These are phyloP conservation scores for Annulohypoxylon bovei DNA, from an alignment of 495 filamentous ascomycete genomes.

Conservation along the genomic window DNA sequence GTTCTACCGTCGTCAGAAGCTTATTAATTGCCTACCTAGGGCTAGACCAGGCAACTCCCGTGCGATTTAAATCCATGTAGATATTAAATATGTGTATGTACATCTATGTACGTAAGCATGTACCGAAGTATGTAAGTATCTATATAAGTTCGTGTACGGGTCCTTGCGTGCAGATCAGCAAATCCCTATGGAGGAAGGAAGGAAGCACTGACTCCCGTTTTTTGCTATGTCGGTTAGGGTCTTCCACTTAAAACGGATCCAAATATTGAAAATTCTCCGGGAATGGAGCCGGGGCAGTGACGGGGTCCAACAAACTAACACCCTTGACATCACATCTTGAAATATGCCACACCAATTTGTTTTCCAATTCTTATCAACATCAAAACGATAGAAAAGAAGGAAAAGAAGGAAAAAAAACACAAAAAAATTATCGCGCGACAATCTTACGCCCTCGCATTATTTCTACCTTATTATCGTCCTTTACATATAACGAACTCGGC, in stretches of 20 bases:
- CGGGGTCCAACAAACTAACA: not conserved
- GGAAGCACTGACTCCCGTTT: conserved; percentile 32
- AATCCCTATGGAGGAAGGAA: not conserved
- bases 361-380: conserved; percentile 17
- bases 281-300: conserved; percentile 5
- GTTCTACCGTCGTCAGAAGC: not conserved
- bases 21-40: not conserved
- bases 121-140: not conserved
- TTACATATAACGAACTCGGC: not conserved
- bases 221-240: conserved; percentile 16
- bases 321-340: conserved; percentile 30
- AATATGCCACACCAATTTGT: conserved; percentile 39
- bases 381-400: not conserved
- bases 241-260: not conserved
- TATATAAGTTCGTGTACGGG: not conserved
- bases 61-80: not conserved
- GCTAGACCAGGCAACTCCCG: not conserved
- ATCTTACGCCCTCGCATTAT: conserved; percentile 3
- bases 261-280: conserved; percentile 24
- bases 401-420: not conserved
- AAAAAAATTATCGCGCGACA: conserved; percentile 13
- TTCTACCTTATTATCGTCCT: not conserved
- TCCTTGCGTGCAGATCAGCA: conserved; percentile 18
- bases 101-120: not conserved
- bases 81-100: not conserved